phyloP scores from a whole-genome alignment of 495 filamentous ascomycete genomes.

The Penicillium salamii region DNA sequence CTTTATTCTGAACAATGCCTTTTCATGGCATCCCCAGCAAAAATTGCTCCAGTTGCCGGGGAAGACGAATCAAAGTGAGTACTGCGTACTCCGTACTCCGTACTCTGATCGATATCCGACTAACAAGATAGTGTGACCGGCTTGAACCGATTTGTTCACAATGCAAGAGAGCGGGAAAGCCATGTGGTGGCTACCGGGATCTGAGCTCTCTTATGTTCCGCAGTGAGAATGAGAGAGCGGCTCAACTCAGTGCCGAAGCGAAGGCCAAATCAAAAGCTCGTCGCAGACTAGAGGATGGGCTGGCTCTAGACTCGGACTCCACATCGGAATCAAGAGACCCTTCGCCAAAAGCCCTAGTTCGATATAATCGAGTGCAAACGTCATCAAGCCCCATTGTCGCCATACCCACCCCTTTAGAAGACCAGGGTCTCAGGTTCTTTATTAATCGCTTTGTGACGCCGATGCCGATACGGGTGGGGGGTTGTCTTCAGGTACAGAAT shows the following conservation, averaged over 20 bases:
- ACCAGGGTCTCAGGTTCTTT: conserved; percentile 21
- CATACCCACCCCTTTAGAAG: conserved; percentile 12
- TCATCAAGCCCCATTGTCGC: not conserved
- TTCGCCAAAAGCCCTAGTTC: conserved; percentile 1
- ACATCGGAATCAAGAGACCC: not conserved
- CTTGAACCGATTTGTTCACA: conserved; percentile 23
- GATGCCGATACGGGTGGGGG: not conserved
- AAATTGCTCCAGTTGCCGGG: conserved; percentile 21
- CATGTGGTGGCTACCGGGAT: conserved; percentile 25
- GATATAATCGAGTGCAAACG: not conserved
- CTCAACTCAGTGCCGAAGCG: conserved; percentile 15
- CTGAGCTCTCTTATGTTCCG: conserved; percentile 20
- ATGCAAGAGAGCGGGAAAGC: conserved; percentile 20
- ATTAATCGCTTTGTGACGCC: conserved; percentile 15
- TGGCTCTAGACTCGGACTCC: not conserved
- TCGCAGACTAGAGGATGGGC: conserved; percentile 5
- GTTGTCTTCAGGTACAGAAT: not conserved
- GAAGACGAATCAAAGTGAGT: conserved; percentile 25
- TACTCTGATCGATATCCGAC: not conserved
- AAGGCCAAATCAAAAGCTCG: conserved; percentile 13
- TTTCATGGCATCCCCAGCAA: conserved; percentile 24
- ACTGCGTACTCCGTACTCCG: too few species aligned
- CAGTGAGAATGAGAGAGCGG: conserved; percentile 22
- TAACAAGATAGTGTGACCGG: conserved; percentile 19
- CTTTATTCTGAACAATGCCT: conserved; percentile 9